A percentile compares a stretch with the other conserved stretches of the same genome.
These are phyloP conservation scores for Coemansia sp. DNA, from an alignment of 192 early-diverging fungal genomes.

Conservation along the genomic window DNA sequence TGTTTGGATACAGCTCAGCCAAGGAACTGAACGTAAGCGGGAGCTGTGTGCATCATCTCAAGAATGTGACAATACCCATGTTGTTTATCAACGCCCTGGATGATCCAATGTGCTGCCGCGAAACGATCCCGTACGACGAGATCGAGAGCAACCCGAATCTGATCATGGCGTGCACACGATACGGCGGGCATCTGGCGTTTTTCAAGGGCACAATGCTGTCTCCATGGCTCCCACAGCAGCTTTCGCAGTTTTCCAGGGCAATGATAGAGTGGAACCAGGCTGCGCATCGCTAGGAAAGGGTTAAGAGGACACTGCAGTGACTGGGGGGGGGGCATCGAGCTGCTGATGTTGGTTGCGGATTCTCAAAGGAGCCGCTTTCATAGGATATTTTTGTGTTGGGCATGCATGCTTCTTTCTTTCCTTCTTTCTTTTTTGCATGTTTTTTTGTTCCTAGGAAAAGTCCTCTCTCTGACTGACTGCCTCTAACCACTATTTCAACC, in stretches of 20 bases:
- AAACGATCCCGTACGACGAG: constrained; percentile 74
- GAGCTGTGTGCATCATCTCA: constrained; percentile 58
- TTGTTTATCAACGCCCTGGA: constrained; percentile 82
- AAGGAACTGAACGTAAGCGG: constrained; percentile 74
- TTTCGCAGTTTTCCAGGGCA: constrained; percentile 57
- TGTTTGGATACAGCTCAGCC: constrained; percentile 77
- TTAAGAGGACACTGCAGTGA: too few species aligned
- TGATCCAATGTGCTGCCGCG: constrained; percentile 77
- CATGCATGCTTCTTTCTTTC: too few species aligned
- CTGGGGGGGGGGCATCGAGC: neutral
- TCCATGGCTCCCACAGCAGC: constrained; percentile 63
- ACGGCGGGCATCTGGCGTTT: constrained; percentile 93
- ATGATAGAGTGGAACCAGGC: constrained; percentile 38
- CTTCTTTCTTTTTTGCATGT: too few species aligned
- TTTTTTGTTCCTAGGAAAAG: too few species aligned
- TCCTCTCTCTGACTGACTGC: too few species aligned
- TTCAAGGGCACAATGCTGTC: constrained; percentile 36
- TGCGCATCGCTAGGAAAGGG: neutral
- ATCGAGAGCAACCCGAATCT: constrained; percentile 74
- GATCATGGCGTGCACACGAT: constrained; percentile 72
- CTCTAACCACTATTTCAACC: too few species aligned
- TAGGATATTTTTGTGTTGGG: too few species aligned
- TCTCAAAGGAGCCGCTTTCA: too few species aligned
- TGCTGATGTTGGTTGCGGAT: too few species aligned
- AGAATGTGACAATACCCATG: constrained; percentile 72